Evolutionary conservation across 192 early-diverging fungal genomes (phyloP), one percentile per base, ranked within the genome.

Genomic region (Backusella tarrabulga): DNA sequence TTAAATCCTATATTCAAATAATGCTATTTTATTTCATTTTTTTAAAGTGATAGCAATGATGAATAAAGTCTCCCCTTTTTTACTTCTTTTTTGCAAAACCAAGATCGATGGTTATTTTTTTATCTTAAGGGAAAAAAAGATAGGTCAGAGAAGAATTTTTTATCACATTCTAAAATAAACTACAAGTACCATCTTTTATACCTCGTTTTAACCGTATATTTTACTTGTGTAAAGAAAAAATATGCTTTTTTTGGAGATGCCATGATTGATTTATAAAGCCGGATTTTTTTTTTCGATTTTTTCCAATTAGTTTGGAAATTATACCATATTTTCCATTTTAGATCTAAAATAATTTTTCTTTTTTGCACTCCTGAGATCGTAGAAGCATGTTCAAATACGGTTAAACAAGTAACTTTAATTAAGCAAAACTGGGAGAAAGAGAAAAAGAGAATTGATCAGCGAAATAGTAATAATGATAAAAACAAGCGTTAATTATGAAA

Each of bases 41-140:
- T 60, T 60, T 23, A 26, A 60, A 26, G 23, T 26, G 6, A 26
- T 2, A 12, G 8, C 2, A 60, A 60, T 26, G 23, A 60, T 52
- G 6, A 50, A 50, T 54, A 54, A 54, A 60, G 3, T 2, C 23
- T 60, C 54, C 54, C 54, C n/a, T 52, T 52, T 60, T 60, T 60
- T 60, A 23, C 11, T 60, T 60, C 26, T 26, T 56, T 60, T 26
- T 60, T 60, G 11, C 23, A 60, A 60, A 23, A 23, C 54, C 54
- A 60, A 60, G 54, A 60, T 60, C 54, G 54, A 60, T 60, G 54
- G 54, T 60, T 60, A 60, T 50, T 60, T 60, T 60, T 60, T 60
- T 60, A 23, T 60, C 21, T 60, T 26, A 54, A 21, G 52, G 21
- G 8, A 54, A 54, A 21, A 44, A 44, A 44, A 44, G 42, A 44